Evolutionary conservation across 2,329 filamentous ascomycete species (phyloP).

Genomic region (Pestalotiopsis fici): DNA sequence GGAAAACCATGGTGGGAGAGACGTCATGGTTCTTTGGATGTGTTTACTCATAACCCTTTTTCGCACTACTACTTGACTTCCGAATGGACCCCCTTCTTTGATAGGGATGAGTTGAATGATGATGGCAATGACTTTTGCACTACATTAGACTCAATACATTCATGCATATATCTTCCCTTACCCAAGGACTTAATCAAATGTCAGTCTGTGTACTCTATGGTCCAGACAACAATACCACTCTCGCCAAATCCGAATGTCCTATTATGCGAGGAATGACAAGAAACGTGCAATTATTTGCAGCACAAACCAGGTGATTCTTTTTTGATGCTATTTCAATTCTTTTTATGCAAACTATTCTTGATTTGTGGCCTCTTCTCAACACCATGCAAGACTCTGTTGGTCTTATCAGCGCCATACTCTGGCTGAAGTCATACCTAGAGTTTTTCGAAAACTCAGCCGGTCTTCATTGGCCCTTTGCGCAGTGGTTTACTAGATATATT

Average conservation of each 20-base stretch:
- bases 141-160: conserved; percentile 4
- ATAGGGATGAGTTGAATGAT: conserved; percentile 5
- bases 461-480: neutral
- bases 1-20: conserved; percentile 58
- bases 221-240: too few relatives aligned
- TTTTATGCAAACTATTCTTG: neutral
- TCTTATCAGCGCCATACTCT: neutral
- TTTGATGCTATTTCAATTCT: neutral
- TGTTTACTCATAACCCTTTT: neutral
- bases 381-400: neutral
- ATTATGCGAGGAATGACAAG: too few relatives aligned
- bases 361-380: neutral
- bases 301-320: neutral
- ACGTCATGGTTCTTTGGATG: conserved; percentile 51
- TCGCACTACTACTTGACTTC: neutral
- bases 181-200: too few relatives aligned
- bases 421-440: neutral
- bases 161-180: neutral
- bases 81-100: neutral
- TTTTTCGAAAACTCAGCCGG: neutral
- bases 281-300: too few relatives aligned
- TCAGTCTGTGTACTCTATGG: too few relatives aligned
- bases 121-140: conserved; percentile 4
- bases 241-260: too few relatives aligned
- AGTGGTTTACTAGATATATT: neutral